Evolutionary conservation across 306 rosid genomes (phyloP).

Genomic region (Vigna mungo): DNA sequence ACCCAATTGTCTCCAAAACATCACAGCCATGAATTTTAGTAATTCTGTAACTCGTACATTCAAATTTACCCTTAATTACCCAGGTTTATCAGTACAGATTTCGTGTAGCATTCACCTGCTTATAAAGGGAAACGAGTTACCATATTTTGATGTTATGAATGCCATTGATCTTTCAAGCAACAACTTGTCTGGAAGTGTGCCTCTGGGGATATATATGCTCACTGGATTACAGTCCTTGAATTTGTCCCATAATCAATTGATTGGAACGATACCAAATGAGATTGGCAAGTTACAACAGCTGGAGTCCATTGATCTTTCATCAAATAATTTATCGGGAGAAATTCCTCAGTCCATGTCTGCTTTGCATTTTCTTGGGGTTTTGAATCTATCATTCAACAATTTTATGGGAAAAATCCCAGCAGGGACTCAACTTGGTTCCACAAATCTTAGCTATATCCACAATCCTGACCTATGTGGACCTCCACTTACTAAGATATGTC

Average conservation of each 20-base stretch:
- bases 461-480: constrained; percentile 41
- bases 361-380: constrained; percentile 18
- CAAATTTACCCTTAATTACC: not conserved
- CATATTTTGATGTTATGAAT: rapidly evolving
- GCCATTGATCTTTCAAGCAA: constrained; percentile 31
- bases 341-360: constrained; percentile 44
- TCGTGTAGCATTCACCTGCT: not conserved
- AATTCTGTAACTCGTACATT: too few relatives aligned
- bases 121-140: not conserved
- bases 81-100: not conserved
- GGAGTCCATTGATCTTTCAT: constrained; percentile 49
- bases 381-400: constrained; percentile 50
- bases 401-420: constrained; percentile 45
- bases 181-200: constrained; percentile 36
- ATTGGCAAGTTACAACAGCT: constrained; percentile 20
- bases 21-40: not conserved
- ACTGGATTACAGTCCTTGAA: constrained; percentile 34
- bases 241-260: constrained; percentile 46
- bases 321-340: constrained; percentile 33
- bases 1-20: constrained; percentile 28
- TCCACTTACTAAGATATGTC: constrained; percentile 24
- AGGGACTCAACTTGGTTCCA: constrained; percentile 34
- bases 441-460: not conserved
- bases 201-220: not conserved
- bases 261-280: constrained; percentile 39